Conservation (phyloP, 805 yeast species). For the Lachancea waltii region DNA sequence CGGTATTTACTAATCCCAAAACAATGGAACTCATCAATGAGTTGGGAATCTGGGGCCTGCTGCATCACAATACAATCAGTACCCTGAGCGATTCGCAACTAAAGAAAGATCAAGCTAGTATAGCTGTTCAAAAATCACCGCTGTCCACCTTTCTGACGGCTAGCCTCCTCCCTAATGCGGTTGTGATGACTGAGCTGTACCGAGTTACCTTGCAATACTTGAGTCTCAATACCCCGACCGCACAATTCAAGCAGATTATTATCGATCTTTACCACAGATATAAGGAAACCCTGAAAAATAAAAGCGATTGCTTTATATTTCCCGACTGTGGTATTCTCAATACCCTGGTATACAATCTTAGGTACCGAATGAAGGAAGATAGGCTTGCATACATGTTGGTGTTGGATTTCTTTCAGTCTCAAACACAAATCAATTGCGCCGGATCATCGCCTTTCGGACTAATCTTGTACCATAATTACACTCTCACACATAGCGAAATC, state of each 20-base stretch:
- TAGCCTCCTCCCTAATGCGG: slow-evolving; percentile 12
- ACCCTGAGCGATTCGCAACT: slow-evolving; percentile 9
- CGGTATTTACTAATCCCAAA: slow-evolving; percentile 12
- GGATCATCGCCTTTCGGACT: slow-evolving; percentile 23
- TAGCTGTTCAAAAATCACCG: slow-evolving; percentile 5
- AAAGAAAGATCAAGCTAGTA: slow-evolving; percentile 5
- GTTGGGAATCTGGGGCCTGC: slow-evolving; percentile 26
- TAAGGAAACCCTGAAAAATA: slow-evolving; percentile 7
- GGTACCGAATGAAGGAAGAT: slow-evolving; percentile 17
- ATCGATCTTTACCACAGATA: slow-evolving; percentile 17
- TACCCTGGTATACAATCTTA: slow-evolving; percentile 15
- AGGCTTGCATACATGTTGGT: slow-evolving; percentile 23
- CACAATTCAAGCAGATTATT: slow-evolving; percentile 15
- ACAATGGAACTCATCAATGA: slow-evolving; percentile 21
- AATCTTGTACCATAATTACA: slow-evolving; percentile 18
- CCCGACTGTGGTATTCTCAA: slow-evolving; percentile 22
- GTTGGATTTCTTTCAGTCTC: slow-evolving; percentile 17
- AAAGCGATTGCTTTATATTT: slow-evolving; percentile 2
- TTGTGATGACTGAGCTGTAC: slow-evolving; percentile 23
- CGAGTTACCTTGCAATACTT: slow-evolving; percentile 13
- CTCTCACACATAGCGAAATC: slow-evolving; percentile 17
- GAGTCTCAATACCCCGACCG: slow-evolving; percentile 9
- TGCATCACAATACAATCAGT: slow-evolving; percentile 16
- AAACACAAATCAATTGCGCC: slow-evolving; percentile 1
- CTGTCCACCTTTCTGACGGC: slow-evolving; percentile 12